These are phyloP conservation scores for Clavaria fumosa DNA, from an alignment of 768 basidiomycete genomes.

Conservation along the genomic window DNA sequence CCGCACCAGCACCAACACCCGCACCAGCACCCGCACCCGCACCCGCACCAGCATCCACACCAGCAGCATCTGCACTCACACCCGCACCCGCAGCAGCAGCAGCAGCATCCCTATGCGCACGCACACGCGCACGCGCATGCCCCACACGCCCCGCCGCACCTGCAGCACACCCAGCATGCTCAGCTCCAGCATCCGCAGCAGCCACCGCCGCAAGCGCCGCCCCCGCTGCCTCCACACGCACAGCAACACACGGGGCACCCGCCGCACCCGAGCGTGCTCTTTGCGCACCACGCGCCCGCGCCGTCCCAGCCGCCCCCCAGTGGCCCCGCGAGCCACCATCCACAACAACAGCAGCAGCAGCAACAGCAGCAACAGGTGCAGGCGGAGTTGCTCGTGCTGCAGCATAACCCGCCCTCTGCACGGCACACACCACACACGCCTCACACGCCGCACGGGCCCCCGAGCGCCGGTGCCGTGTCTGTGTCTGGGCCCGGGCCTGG, in stretches of 20 bases:
- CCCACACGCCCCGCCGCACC: background rate
- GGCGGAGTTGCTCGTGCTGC: no score
- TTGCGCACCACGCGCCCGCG: background rate
- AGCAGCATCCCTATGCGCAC: background rate
- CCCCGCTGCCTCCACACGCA: conserved; percentile 1
- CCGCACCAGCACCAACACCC: no score
- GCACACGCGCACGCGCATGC: background rate
- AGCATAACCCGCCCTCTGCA: no score
- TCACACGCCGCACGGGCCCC: no score
- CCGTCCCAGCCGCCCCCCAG: no score
- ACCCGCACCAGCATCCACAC: background rate
- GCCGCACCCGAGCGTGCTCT: conserved; percentile 1
- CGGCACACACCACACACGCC: no score
- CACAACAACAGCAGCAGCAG: no score
- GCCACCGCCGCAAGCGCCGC: conserved; percentile 1
- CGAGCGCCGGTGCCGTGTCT: no score
- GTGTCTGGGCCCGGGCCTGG: no score
- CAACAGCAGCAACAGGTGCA: no score
- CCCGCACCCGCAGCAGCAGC: background rate
- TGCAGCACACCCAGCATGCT: background rate
- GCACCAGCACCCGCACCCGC: conserved; percentile 1
- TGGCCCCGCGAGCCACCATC: no score
- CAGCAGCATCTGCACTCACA: conserved; percentile 1
- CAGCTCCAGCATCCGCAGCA: conserved; percentile 1
- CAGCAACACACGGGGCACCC: background rate